A percentile compares a stretch with the other conserved stretches of the same genome.
Evolutionary conservation across 495 filamentous ascomycete species (phyloP).

Genomic region (Endocarpon pusillum): DNA sequence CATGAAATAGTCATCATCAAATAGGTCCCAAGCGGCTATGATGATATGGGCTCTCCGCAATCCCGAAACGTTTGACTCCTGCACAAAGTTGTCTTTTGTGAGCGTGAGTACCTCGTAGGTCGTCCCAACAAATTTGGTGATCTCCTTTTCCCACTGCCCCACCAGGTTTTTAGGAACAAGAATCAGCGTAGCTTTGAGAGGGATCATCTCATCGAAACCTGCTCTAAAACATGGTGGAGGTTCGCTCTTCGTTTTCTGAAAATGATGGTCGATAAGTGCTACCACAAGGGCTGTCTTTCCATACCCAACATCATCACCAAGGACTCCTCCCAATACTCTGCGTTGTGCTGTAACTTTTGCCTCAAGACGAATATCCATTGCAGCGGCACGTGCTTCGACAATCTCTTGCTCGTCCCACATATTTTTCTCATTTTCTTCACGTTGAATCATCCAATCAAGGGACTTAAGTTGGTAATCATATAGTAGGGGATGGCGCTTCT

Average conservation of each 20-base stretch:
- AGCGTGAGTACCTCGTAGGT: conserved; percentile 27
- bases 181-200: conserved; percentile 50
- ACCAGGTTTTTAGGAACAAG: conserved; percentile 45
- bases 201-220: conserved; percentile 19
- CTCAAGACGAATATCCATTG: conserved; percentile 44
- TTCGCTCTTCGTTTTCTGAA: conserved; percentile 8
- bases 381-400: conserved; percentile 43
- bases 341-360: conserved; percentile 28
- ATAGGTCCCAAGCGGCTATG: conserved; percentile 31
- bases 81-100: conserved; percentile 12
- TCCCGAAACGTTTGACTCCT: no score
- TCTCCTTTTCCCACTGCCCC: conserved; percentile 49
- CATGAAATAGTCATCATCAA: conserved; percentile 30
- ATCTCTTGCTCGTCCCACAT: conserved; percentile 47
- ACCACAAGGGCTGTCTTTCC: conserved; percentile 68
- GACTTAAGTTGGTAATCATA: conserved; percentile 44
- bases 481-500: no score
- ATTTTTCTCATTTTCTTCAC: conserved; percentile 30
- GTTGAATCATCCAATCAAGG: conserved; percentile 46
- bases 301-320: conserved; percentile 64
- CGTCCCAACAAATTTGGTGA: conserved; percentile 35
- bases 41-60: conserved; percentile 34
- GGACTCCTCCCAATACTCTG: conserved; percentile 44
- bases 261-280: conserved; percentile 40
- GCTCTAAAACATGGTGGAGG: conserved; percentile 1